phyloP scores from a whole-genome alignment of 2,329 filamentous ascomycete genomes.

The Fusarium armeniacum region DNA sequence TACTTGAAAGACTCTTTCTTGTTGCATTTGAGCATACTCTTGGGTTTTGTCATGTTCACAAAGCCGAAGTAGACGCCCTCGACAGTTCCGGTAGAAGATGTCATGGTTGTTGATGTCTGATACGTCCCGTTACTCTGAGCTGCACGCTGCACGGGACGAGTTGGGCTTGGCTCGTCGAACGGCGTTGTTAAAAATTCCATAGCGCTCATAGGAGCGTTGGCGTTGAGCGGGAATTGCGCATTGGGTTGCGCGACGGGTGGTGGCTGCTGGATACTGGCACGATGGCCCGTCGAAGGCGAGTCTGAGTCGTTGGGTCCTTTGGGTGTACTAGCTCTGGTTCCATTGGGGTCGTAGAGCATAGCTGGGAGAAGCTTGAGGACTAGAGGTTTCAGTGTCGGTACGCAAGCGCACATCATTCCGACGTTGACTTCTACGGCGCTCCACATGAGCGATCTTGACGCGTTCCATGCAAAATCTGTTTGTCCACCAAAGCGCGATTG shows the following conservation, averaged over 20 bases:
- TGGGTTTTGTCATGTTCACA: constrained; percentile 77
- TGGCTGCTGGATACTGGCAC: constrained; percentile 46
- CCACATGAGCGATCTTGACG: constrained; percentile 92
- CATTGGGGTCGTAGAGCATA: constrained; percentile 67
- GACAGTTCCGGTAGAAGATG: constrained; percentile 51
- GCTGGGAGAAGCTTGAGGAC: constrained; percentile 74
- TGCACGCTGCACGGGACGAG: constrained; percentile 23
- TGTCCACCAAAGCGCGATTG: constrained; percentile 65
- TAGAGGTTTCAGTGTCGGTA: constrained; percentile 92
- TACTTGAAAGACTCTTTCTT: constrained; percentile 77
- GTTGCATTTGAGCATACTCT: constrained; percentile 77
- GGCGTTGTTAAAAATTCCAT: constrained; percentile 65
- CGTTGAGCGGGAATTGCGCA: constrained; percentile 41
- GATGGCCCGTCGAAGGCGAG: constrained; percentile 45
- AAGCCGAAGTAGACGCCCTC: constrained; percentile 79
- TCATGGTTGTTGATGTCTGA: constrained; percentile 53
- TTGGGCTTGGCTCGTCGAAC: constrained; percentile 46
- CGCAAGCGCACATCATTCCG: constrained; percentile 89
- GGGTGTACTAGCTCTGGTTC: constrained; percentile 52
- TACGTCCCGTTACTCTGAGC: constrained; percentile 23
- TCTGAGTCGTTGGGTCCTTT: constrained; percentile 54
- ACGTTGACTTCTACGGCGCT: constrained; percentile 91
- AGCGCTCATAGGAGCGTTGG: constrained; percentile 54
- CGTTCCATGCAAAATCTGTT: constrained; percentile 76
- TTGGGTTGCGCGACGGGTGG: constrained; percentile 42